Percentiles rank a stretch among this genome's conserved stretches.
Evolutionary conservation across 2,329 filamentous ascomycete species (phyloP).

Genomic region (Aciculosporium take): DNA sequence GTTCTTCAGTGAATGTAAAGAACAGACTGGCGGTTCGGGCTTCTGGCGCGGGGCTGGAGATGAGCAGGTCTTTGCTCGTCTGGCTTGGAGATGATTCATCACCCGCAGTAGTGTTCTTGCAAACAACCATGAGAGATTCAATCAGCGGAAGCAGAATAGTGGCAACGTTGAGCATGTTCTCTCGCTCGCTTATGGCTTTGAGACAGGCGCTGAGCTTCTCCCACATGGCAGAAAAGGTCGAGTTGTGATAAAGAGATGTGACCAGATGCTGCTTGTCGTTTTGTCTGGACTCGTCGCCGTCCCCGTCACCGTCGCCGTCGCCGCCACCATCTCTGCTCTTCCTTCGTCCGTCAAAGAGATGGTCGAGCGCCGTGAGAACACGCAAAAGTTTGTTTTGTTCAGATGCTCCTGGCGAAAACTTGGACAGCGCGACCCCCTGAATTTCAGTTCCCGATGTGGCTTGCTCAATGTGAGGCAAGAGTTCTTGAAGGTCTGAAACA

Average conservation of each 20-base stretch:
- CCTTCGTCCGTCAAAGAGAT: constrained; percentile 78
- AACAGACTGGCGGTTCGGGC: constrained; percentile 77
- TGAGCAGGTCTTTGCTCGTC: constrained; percentile 49
- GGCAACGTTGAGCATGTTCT: constrained; percentile 93
- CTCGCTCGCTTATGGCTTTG: constrained; percentile 73
- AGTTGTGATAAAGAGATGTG: constrained; percentile 76
- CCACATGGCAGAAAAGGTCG: constrained; percentile 85
- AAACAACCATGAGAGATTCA: constrained; percentile 96
- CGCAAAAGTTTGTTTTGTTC: constrained; percentile 93
- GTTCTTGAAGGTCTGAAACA: constrained; percentile 66
- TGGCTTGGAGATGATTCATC: constrained; percentile 43
- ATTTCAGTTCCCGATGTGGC: constrained; percentile 86
- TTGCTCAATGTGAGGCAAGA: constrained; percentile 73
- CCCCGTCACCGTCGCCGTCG: constrained; percentile 28
- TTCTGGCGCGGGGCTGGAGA: constrained; percentile 64
- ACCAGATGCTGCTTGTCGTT: constrained; percentile 71
- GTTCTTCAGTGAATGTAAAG: constrained; percentile 95
- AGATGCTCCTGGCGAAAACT: constrained; percentile 90
- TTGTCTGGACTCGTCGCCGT: constrained; percentile 38
- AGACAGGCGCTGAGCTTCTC: constrained; percentile 81
- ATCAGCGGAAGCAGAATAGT: constrained; percentile 90
- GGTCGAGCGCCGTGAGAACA: constrained; percentile 85
- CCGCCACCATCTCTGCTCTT: constrained; percentile 35
- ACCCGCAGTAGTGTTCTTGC: constrained; percentile 84
- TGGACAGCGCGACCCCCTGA: constrained; percentile 82